A percentile compares a stretch with the other conserved stretches of the same genome.
phyloP scores from a whole-genome alignment of 2,329 filamentous ascomycete species.

The Neonectria neomacrospora region DNA sequence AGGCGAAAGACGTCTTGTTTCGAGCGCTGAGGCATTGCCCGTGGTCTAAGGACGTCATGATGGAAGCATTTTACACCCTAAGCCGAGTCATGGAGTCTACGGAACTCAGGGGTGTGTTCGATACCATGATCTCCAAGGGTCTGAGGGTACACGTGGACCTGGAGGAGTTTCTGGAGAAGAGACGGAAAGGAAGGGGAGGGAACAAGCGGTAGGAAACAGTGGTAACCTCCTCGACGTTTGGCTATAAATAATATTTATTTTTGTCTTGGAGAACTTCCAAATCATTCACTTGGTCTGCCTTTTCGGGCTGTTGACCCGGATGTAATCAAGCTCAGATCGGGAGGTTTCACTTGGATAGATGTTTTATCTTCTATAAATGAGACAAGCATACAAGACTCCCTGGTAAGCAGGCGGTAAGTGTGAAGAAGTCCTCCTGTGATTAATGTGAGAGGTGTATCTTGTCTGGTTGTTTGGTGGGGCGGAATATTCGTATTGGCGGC shows the following conservation, averaged over 20 bases:
- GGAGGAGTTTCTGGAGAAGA: conserved; percentile 58
- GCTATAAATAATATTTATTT: not conserved
- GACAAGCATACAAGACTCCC: not conserved
- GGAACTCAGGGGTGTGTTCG: conserved; percentile 62
- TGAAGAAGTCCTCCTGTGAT: not conserved
- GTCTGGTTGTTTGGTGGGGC: not conserved
- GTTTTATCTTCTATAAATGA: too few relatives aligned
- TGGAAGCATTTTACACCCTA: conserved; percentile 63
- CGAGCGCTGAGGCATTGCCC: conserved; percentile 60
- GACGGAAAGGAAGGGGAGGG: conserved; percentile 39
- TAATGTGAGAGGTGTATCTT: not conserved
- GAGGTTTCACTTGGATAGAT: not conserved
- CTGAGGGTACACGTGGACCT: conserved; percentile 63
- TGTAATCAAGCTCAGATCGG: not conserved
- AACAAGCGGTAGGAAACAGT: conserved; percentile 21
- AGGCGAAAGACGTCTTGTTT: conserved; percentile 61
- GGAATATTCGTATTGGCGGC: not conserved
- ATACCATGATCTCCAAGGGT: conserved; percentile 60
- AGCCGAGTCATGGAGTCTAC: conserved; percentile 56
- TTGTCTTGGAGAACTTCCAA: not conserved
- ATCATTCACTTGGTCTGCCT: not conserved
- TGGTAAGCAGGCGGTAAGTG: not conserved
- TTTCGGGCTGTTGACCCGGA: not conserved
- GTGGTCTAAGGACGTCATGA: conserved; percentile 60
- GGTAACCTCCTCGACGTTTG: too few relatives aligned